Evolutionary conservation across 768 basidiomycete species (phyloP), one percentile per base, ranked within the genome.

Genomic region (Amanita pallidorosea): DNA sequence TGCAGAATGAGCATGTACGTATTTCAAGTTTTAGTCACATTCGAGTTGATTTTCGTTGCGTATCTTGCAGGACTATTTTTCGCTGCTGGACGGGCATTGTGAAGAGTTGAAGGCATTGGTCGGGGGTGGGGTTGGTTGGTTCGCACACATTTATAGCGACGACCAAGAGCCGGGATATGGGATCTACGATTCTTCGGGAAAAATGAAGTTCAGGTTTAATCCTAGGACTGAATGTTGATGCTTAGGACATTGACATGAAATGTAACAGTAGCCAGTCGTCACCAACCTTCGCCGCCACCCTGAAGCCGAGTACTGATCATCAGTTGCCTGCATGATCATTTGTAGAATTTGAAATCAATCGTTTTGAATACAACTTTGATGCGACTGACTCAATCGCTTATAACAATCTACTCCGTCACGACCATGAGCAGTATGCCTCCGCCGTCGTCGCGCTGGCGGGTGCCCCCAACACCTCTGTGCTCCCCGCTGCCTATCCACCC

Each of bases 71-170:
- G 71, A 65, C 47, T 83, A 82, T 55, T 81, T 67, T 53, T 56
- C 58, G 3, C 56, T 83, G 11, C 70, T 83, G 15, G 80, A 83
- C 54, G 53, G 61, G 2, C 71, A 79, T 47, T 83, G 80, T 55
- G 54, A 62, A 38, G 66, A 71, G 53, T 62, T 83, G 47, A 83
- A 83, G 61, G 51, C 54, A 0, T 72, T 72, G 13, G 61, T 63
- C 8, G 70, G 70, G 0, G 79, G 80, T 5, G 79, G 79, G 34
- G 61, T 83, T 15, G 79, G 80, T 2, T 83, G 81, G 81, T 83
- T 83, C 56, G 77, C 77, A 17, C 81, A 83, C 57, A 75, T 82
- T 46, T 83, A 81, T 55, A 72, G 70, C 9, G 81, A 81, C 58
- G 53, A 64, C 45, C 68, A 73, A 56, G 64, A 65, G 44, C 76